Evolutionary conservation across 2,329 filamentous ascomycete genomes (phyloP).

Genomic region (Coniochaeta sp.): DNA sequence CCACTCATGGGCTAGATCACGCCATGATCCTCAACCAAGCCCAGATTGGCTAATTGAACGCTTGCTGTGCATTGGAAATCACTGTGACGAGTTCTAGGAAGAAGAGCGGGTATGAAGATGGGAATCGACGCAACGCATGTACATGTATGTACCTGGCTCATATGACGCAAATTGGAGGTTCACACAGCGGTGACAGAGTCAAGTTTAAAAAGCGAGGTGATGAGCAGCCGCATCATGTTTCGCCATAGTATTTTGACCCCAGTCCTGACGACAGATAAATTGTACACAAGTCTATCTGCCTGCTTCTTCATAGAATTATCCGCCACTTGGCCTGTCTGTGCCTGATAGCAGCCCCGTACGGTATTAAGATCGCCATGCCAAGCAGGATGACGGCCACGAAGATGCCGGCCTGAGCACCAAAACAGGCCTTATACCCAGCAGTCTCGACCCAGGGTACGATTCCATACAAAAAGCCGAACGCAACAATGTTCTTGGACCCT

Average conservation of each 20-base stretch:
- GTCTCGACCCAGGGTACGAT: conserved; percentile 31
- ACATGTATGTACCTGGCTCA: too few species aligned
- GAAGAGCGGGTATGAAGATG: too few species aligned
- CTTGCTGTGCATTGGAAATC: too few species aligned
- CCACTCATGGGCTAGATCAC: neutral
- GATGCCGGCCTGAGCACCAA: conserved; percentile 20
- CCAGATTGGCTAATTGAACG: neutral
- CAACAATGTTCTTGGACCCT: conserved; percentile 36
- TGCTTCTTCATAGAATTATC: conserved; percentile 14
- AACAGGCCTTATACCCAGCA: conserved; percentile 19
- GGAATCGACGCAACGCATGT: too few species aligned
- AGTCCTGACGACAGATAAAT: too few species aligned
- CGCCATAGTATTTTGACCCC: too few species aligned
- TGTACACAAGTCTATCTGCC: neutral
- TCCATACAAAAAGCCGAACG: conserved; percentile 38
- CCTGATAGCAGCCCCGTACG: conserved; percentile 17
- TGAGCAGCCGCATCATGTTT: too few species aligned
- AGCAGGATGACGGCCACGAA: conserved; percentile 18
- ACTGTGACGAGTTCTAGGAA: too few species aligned
- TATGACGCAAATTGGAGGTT: too few species aligned
- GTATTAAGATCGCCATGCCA: conserved; percentile 17
- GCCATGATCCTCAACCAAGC: neutral
- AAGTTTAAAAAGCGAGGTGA: too few species aligned
- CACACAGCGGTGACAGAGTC: too few species aligned
- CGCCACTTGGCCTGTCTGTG: conserved; percentile 20